These are phyloP conservation scores for Xylaria telfairii DNA, from an alignment of 495 filamentous ascomycete species.

Conservation along the genomic window DNA sequence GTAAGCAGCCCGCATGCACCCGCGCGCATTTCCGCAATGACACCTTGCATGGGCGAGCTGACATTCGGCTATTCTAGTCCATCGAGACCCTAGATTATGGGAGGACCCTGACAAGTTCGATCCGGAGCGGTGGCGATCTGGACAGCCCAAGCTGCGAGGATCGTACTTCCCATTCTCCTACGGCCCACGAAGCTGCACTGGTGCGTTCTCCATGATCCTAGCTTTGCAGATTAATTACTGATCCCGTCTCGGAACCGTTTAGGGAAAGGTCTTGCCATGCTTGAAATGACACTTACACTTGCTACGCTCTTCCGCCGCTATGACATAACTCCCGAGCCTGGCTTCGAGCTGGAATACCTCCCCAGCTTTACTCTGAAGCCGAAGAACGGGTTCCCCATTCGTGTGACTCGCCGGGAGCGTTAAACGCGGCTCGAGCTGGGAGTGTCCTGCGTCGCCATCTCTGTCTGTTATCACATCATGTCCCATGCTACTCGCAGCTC, in stretches of 20 bases:
- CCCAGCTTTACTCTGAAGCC: constrained; percentile 25
- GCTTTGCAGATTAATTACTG: neutral
- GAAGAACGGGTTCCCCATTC: constrained; percentile 17
- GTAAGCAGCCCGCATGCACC: neutral
- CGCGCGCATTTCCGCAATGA: neutral
- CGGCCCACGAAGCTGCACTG: constrained; percentile 23
- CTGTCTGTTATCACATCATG: neutral
- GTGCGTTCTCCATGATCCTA: neutral
- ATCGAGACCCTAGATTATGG: constrained; percentile 24
- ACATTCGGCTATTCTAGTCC: constrained; percentile 1
- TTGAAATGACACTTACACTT: constrained; percentile 21
- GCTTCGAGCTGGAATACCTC: constrained; percentile 24
- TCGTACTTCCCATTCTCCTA: constrained; percentile 26
- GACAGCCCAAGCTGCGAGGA: constrained; percentile 21
- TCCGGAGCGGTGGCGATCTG: constrained; percentile 21
- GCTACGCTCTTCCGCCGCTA: constrained; percentile 21
- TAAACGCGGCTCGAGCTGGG: neutral
- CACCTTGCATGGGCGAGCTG: neutral
- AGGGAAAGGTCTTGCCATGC: constrained; percentile 25
- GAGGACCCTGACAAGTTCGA: constrained; percentile 27
- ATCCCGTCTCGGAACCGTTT: neutral
- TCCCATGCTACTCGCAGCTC: neutral
- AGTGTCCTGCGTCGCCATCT: neutral
- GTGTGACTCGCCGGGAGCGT: constrained; percentile 10
- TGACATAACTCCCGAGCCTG: constrained; percentile 18